Conservation (phyloP, 768 basidiomycete species). For the Trametes coccinea region DNA sequence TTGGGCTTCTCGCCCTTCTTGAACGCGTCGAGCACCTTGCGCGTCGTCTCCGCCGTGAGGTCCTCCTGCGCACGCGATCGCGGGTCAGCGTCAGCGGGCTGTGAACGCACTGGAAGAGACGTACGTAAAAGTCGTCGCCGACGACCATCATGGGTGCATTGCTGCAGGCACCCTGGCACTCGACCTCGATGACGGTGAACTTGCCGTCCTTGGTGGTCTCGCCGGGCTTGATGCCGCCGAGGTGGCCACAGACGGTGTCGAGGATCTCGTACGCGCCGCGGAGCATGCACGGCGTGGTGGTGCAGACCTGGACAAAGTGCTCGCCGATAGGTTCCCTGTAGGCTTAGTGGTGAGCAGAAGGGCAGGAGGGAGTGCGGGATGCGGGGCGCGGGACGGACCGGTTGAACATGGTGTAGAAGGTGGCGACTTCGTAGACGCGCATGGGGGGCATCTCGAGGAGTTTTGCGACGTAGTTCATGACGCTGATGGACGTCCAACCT, state of each 20-base stretch:
- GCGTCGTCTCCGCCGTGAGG: conserved; percentile 73
- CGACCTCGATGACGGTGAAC: conserved; percentile 97
- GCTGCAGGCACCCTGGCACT: conserved; percentile 97
- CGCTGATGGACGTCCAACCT: conserved; percentile 96
- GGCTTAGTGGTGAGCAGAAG: background rate
- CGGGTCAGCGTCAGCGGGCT: background rate
- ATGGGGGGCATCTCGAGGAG: conserved; percentile 93
- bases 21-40: conserved; percentile 78
- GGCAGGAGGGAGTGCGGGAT: background rate
- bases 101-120: conserved; percentile 28
- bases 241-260: conserved; percentile 77
- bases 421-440: conserved; percentile 99
- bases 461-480: conserved; percentile 98
- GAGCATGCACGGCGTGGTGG: conserved; percentile 98
- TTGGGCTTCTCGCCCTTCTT: conserved; percentile 83
- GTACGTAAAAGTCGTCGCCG: conserved; percentile 94
- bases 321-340: conserved; percentile 88
- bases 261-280: conserved; percentile 89
- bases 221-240: conserved; percentile 83
- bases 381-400: conserved; percentile 50
- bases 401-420: conserved; percentile 99
- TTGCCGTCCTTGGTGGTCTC: conserved; percentile 95
- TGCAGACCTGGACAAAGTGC: conserved; percentile 97
- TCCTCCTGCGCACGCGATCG: conserved; percentile 62
- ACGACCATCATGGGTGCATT: conserved; percentile 98